Evolutionary conservation across 805 yeast genomes (phyloP), one percentile per base, ranked within the genome.

Genomic region (Cyberlindnera galapagoensis): DNA sequence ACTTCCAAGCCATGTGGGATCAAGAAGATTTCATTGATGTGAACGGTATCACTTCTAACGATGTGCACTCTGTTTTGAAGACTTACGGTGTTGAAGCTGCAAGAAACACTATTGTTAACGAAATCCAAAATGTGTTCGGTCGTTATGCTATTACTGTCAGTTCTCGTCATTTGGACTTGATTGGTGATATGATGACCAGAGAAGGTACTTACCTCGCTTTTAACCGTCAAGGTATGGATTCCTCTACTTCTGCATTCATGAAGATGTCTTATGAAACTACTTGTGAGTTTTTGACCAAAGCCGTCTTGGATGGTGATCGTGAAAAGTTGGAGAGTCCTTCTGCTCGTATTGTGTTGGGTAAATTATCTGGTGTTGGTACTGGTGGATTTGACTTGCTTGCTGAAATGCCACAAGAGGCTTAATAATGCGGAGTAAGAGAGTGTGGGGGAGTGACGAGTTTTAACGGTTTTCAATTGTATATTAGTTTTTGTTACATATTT

Each of bases 1-100:
- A 92, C 65, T 92, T 92, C 76, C 71, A 70, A 54, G 94, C 96
- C 31, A 86, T 92, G 94, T 92, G 98, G 97, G 95, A 86, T 34
- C 95, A 90, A 61, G 90, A 86, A 44, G 87, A 83, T 43, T 87
- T 92, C 60, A 74, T 92, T 46, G 82, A 88, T 51, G 95, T 90
- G 42, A 83, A 92, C 56, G 80, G 79, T 37, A 84, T 92, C 50
- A 71, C 82, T 2, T 87, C 97, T 7, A 92, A 92, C 69, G 98
- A 92, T 62, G 80, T 92, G 45, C 78, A 84, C 24, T 85, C 96
- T 12, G 95, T 92, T 3, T 69, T 94, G 51, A 73, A 69, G 45
- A 85, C 94, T 0, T 92, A 92, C 52, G 99, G 99, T 59, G 98
- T 90, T 33, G 99, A 94, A 64, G 98, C 98, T 30, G 99, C 99